Conservation (phyloP, 495 filamentous ascomycete genomes). For the Xylaria sp. region DNA sequence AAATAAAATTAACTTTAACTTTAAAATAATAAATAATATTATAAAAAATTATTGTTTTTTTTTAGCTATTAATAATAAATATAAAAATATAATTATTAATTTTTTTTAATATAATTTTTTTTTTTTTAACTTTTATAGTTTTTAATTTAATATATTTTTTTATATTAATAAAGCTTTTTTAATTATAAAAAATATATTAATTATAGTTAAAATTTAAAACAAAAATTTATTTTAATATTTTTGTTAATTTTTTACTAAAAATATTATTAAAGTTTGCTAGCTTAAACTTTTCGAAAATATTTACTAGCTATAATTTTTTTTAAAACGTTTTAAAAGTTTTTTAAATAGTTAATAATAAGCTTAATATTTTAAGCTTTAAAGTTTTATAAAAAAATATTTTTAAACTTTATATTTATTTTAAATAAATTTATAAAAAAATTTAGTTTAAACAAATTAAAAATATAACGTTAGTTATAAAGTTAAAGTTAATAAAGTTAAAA, state of each 20-base stretch:
- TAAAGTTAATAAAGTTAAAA: not conserved
- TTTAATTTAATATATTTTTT: not conserved
- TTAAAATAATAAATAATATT: too few species aligned
- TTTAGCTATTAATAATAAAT: not conserved
- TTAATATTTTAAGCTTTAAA: too few species aligned
- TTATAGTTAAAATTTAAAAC: not conserved
- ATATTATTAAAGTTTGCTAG: not conserved
- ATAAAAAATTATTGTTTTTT: not conserved
- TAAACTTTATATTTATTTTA: too few species aligned
- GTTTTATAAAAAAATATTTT: too few species aligned
- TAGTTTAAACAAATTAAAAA: not conserved
- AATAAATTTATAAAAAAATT: not conserved
- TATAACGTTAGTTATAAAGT: not conserved
- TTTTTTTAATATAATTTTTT: not conserved
- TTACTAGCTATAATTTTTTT: not conserved
- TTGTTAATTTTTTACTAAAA: too few species aligned
- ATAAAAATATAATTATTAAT: not conserved
- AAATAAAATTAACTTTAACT: too few species aligned
- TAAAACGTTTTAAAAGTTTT: not conserved
- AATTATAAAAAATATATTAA: not conserved
- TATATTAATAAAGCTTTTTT: not conserved
- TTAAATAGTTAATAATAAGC: not conserved
- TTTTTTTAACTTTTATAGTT: not conserved
- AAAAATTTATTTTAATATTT: not conserved
- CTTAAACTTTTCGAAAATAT: not conserved